Evolutionary conservation across 1,284 basidiomycete species (phyloP), one percentile per base, ranked within the genome.

Genomic region (Apiotrichum laibachii): DNA sequence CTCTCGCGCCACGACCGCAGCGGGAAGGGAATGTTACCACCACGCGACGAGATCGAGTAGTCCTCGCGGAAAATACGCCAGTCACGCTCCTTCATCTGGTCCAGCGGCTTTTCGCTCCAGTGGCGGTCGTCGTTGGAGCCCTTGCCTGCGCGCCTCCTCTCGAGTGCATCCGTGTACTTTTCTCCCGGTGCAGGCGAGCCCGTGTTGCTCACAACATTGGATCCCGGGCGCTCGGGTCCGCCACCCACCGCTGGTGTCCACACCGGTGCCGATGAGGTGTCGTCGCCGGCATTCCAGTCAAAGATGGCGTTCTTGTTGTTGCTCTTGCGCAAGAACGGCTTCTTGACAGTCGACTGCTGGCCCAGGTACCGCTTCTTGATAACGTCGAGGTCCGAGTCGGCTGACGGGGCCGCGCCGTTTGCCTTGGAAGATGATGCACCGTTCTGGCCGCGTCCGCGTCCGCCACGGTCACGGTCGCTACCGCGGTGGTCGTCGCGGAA

Each of bases 31-130:
- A 99, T 97, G 63, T 86, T 83, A 39, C 95, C 95, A 73, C 92
- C 91, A 50, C 93, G 81, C 5, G 92, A 88, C 54, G 91, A 86
- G 63, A 99, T 99, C 69, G 87, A 93, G 80, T 96, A 99, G 78
- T 99, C 95, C 77, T 99, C 95, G 63, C 94, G 83, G 81, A 99
- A 99, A 76, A 99, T 99, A 70, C 95, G 86, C 95, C 95, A 99
- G 75, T 99, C 95, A 57, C 95, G 84, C 69, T 98, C 96, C 72
- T 88, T 90, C 96, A 99, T 98, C 77, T 98, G 92, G 2, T 81
- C 77, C 35, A 99, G 80, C 1, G 87, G 84, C 78, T 99, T 99
- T n/a, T 97, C 92, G 2, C 88, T 88, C 96, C 96, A 99, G 80
- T 98, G 96, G 64, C 92, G 83, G 72, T 95, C 92, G 72, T 96